These are phyloP conservation scores for Fusarium caatingaense DNA, from an alignment of 2,329 filamentous ascomycete species.

Conservation along the genomic window DNA sequence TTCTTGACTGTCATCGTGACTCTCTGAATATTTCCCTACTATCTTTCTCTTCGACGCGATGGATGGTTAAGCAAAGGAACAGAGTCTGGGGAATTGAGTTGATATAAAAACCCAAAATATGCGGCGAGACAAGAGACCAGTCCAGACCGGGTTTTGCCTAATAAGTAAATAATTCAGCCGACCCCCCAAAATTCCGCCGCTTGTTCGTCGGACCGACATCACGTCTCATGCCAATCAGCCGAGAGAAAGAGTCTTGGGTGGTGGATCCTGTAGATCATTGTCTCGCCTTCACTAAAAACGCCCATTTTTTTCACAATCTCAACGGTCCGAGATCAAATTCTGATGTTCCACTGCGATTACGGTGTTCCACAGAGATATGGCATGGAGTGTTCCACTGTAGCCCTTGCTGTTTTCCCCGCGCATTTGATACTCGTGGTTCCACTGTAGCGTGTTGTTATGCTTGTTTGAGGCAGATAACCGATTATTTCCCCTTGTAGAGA, in stretches of 20 bases:
- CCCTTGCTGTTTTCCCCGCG: background rate
- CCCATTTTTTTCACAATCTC: background rate
- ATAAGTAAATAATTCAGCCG: slow-evolving; percentile 39
- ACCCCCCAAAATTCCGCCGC: slow-evolving; percentile 19
- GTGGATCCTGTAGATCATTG: slow-evolving; percentile 22
- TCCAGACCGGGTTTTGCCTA: slow-evolving; percentile 28
- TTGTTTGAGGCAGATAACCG: background rate
- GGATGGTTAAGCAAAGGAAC: fast-evolving
- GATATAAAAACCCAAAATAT: background rate
- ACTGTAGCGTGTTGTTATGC: background rate
- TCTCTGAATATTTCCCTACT: background rate
- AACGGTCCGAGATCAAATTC: slow-evolving; percentile 9
- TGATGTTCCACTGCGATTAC: background rate
- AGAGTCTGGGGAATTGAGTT: background rate
- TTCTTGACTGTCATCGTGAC: slow-evolving; percentile 23
- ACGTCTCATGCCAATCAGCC: slow-evolving; percentile 20
- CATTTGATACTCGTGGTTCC: background rate
- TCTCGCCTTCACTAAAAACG: slow-evolving; percentile 7
- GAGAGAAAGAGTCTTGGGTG: background rate
- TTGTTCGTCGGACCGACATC: slow-evolving; percentile 34
- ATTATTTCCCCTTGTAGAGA: background rate
- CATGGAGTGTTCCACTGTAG: background rate
- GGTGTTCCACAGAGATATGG: background rate
- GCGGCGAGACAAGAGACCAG: background rate
- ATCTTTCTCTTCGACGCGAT: background rate